Conservation (phyloP, 441 rosid species). For the Aquilaria agallochum region DNA sequence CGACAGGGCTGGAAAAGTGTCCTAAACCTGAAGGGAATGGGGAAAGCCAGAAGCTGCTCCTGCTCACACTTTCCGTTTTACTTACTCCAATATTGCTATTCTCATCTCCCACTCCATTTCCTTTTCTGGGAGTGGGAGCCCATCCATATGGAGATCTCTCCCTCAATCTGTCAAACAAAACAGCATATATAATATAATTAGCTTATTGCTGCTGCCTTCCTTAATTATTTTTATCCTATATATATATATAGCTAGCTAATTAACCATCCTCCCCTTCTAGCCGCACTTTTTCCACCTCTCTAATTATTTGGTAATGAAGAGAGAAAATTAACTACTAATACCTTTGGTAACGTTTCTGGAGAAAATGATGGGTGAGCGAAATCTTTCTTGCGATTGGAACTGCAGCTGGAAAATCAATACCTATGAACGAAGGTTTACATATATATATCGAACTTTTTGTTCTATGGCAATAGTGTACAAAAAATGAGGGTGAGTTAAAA, state of each 20-base stretch:
- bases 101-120: background rate
- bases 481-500: background rate
- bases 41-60: conserved; percentile 15
- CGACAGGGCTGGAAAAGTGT: conserved; percentile 8
- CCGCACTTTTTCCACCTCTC: too few species aligned
- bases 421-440: background rate
- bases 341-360: conserved; percentile 37
- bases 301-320: too few species aligned
- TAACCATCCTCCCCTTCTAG: too few species aligned
- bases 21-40: conserved; percentile 26
- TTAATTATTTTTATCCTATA: too few species aligned
- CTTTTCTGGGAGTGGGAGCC: background rate
- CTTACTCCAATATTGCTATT: background rate
- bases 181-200: background rate
- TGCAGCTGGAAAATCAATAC: conserved; percentile 4
- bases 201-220: too few species aligned
- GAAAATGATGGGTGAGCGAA: conserved; percentile 32
- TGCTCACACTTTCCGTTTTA: background rate
- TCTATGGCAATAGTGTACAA: too few species aligned
- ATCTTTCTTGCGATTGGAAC: conserved; percentile 36
- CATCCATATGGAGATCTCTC: conserved; percentile 21
- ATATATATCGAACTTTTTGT: background rate
- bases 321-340: background rate
- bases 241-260: too few species aligned
- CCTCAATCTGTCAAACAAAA: conserved; percentile 23